phyloP scores from a whole-genome alignment of 306 rosid genomes.

The Prunus padus region DNA sequence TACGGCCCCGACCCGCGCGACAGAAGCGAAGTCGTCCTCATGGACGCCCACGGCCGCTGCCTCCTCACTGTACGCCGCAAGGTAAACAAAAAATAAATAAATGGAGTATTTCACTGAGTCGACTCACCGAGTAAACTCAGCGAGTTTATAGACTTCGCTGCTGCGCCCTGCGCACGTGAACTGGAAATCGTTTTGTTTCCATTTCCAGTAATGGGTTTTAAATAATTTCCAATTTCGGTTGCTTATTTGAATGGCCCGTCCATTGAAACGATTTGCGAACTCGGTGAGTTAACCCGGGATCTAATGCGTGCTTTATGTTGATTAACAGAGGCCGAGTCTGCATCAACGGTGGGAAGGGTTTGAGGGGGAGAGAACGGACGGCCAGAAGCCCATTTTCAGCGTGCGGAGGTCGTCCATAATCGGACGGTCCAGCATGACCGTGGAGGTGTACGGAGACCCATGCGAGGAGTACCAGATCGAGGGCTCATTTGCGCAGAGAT shows the following conservation, averaged over 20 bases:
- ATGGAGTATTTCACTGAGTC: constrained; percentile 26
- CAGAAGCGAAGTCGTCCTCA: constrained; percentile 71
- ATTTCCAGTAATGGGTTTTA: background rate
- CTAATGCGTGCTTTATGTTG: background rate
- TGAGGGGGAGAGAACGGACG: constrained; percentile 71
- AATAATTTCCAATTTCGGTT: background rate
- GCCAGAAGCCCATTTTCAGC: constrained; percentile 75
- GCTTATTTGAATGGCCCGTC: background rate
- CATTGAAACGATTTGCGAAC: background rate
- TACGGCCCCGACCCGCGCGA: constrained; percentile 65
- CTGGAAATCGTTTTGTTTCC: background rate
- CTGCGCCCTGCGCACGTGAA: background rate
- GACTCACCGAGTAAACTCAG: constrained; percentile 8
- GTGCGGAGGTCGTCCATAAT: constrained; percentile 80
- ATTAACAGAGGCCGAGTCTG: constrained; percentile 74
- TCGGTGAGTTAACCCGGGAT: background rate
- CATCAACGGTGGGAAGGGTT: constrained; percentile 97
- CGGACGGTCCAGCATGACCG: constrained; percentile 68
- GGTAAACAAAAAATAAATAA: constrained; percentile 26
- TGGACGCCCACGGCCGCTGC: constrained; percentile 78
- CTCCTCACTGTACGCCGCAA: constrained; percentile 88
- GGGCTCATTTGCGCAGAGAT: constrained; percentile 62
- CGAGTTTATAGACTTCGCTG: background rate
- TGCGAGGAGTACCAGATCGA: constrained; percentile 72
- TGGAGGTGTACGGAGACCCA: constrained; percentile 52